Base-by-base conservation (phyloP, 2,329 filamentous ascomycete species). In the Claviceps sp. region DNA sequence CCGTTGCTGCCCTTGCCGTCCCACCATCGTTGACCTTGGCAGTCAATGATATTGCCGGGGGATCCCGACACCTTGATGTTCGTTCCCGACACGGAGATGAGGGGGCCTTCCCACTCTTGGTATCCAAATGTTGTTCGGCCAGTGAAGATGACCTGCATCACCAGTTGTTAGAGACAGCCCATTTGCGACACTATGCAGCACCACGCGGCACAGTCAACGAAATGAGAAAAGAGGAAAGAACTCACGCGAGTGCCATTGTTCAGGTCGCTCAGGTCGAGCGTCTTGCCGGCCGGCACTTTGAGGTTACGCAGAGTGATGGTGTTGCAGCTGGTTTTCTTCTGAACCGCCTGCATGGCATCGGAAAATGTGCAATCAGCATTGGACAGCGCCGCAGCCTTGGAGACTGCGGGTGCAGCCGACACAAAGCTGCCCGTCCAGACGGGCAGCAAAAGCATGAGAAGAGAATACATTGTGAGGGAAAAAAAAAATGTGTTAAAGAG, bases 11-110 rank as follows among this genome's bases (percentile, higher is more conserved):
- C 81, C 64, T 80, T 57, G 50, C 72, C 70, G 58, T 85, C 80
- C 82, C 80, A 85, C 74, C 76, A 83, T 34, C 67, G 62, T 9
- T 70, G 59, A 38, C 80, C 79, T 40, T 76, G 70, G 51, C 78
- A 77, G 58, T 85, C 70, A 49, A 85, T 72, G 17, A 54, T 70
- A 70, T 57, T 55, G 6, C 56, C 38, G 9, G 45, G 14, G 9
- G 45, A 20, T 14, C 50, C 50, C 6, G 39, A 9, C 3, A 52
- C 5, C 3, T 16, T 5, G 20, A 52, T 34, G 39, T n/a, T 22
- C 5, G 26, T 52, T 36, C 50, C 50, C 20, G 45, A 45, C 4
- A 52, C 4, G 2, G 23, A 14, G 4, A 52, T 40, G 2, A 52
- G 16, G 6, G 45, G 39, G 2, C 50, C 50, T 4, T 34, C 3